Evolutionary conservation across 1,139 yeast genomes (phyloP), one percentile per base, ranked within the genome.

Genomic region (Blastobotrys elegans): DNA sequence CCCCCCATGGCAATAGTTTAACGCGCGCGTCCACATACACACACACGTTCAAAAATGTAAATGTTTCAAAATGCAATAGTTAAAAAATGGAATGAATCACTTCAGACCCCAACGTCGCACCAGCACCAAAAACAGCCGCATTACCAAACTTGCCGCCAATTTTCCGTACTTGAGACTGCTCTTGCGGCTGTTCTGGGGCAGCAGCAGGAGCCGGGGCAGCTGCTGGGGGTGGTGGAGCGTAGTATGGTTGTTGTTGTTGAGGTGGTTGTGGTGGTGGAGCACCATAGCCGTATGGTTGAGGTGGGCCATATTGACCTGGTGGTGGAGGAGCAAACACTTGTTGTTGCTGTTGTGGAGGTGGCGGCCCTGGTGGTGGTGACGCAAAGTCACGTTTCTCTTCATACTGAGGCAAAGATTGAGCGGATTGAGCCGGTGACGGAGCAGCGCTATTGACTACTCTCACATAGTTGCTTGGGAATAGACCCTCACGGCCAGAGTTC

Each of bases 81-180:
- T 74, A 88, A 58, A 89, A 86, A 52, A 90, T 89, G 40, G 89
- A 79, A 69, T 90, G 84, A 53, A 92, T 88, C 48, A 92, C 56
- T 61, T 90, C 92, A 44, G 92, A 76, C 60, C 98, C 97, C 47
- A 90, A 74, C 1, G 97, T 84, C 36, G 97, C 96, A 73, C 98
- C 98, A 18, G 97, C 97, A 67, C 97, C 97, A 57, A 88, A 90
- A 51, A 90, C 80, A 26, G 95, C 95, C 5, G 97, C 97, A 58
- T 88, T 83, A 47, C 97, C 97, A 47, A 90, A 71, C 67, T 86
- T 84, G 50, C 86, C 74, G 17, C 97, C 97, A 59, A 87, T 79
- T 63, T 77, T 83, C 65, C 77, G 80, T 47, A 84, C 63, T 36
- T 60, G 64, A 14, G 46, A 29, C 20, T 43, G 39, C 18, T 33